Percentiles rank a stretch among this genome's conserved stretches.
Evolutionary conservation across 148 eudicot species (phyloP).

Genomic region (Rhododendron ovatum): DNA sequence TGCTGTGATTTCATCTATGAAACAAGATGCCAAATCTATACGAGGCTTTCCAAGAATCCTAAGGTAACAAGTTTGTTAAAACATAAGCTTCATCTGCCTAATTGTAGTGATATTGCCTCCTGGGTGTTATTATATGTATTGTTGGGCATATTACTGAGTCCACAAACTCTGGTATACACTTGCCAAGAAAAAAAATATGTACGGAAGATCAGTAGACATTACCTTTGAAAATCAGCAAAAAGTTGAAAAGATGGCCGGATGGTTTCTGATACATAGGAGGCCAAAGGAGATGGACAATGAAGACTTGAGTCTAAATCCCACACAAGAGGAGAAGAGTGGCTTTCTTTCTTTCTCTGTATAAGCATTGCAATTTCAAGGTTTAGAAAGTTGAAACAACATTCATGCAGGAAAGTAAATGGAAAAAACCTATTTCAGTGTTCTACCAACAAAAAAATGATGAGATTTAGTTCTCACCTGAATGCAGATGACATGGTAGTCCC

Average conservation of each 20-base stretch:
- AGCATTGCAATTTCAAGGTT: not conserved
- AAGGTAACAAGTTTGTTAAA: not conserved
- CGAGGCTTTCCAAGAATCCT: not conserved
- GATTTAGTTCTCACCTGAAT: slow-evolving; percentile 50
- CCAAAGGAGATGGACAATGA: slow-evolving; percentile 66
- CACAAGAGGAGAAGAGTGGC: slow-evolving; percentile 48
- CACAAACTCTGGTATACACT: not conserved
- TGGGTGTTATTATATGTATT: not conserved
- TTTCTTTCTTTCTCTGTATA: slow-evolving; percentile 54
- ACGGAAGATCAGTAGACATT: not conserved
- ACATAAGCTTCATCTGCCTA: not conserved
- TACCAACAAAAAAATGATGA: not conserved
- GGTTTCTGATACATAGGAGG: slow-evolving; percentile 62
- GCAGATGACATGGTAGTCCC: slow-evolving; percentile 97
- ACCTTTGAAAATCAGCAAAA: slow-evolving; percentile 84
- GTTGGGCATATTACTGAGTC: not conserved
- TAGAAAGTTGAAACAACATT: not conserved
- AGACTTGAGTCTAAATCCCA: slow-evolving; percentile 96
- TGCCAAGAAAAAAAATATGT: not conserved
- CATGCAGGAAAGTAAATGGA: not conserved
- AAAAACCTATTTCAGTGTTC: not conserved
- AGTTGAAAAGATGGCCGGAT: slow-evolving; percentile 77
- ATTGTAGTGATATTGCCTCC: not conserved
- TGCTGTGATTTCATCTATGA: not conserved
- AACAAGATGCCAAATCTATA: not conserved